These are phyloP conservation scores for Tausonia pullulans DNA, from an alignment of 1,284 basidiomycete species.

Conservation along the genomic window DNA sequence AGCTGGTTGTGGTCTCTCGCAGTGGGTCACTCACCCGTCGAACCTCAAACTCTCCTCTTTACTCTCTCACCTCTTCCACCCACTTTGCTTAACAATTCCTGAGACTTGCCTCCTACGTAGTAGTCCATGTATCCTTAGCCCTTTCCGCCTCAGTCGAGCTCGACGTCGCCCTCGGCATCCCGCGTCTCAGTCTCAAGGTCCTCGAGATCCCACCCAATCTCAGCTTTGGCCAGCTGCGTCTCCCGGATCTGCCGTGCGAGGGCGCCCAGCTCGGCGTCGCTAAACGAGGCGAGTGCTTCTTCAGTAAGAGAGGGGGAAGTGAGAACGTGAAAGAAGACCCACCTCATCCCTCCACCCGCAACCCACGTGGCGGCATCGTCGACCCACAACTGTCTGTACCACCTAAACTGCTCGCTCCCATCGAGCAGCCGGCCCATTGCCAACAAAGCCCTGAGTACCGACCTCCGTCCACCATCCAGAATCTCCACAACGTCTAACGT, in stretches of 20 bases:
- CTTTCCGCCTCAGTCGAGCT: background rate
- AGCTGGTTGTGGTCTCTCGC: too few species aligned
- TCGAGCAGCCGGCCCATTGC: slow-evolving; percentile 58
- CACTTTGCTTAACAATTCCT: too few species aligned
- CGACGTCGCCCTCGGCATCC: slow-evolving; percentile 21
- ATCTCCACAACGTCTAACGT: slow-evolving; percentile 49
- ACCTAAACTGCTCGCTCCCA: slow-evolving; percentile 66
- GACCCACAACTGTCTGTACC: slow-evolving; percentile 69
- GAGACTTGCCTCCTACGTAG: too few species aligned
- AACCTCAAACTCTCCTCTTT: background rate
- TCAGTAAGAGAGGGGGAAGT: background rate
- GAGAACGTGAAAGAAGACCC: background rate
- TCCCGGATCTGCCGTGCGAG: slow-evolving; percentile 40
- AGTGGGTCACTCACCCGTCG: too few species aligned
- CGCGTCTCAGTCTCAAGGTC: slow-evolving; percentile 49
- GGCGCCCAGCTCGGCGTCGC: slow-evolving; percentile 45
- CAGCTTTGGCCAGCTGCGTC: slow-evolving; percentile 42
- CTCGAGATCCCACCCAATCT: slow-evolving; percentile 57
- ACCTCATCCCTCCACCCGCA: background rate
- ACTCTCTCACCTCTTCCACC: background rate
- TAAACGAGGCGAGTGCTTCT: background rate
- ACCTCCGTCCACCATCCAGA: slow-evolving; percentile 49
- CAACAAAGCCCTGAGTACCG: slow-evolving; percentile 50
- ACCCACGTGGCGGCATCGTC: slow-evolving; percentile 61
- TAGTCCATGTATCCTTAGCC: too few species aligned